Conservation (phyloP, 768 basidiomycete genomes). For the Favolaschia claudopus region DNA sequence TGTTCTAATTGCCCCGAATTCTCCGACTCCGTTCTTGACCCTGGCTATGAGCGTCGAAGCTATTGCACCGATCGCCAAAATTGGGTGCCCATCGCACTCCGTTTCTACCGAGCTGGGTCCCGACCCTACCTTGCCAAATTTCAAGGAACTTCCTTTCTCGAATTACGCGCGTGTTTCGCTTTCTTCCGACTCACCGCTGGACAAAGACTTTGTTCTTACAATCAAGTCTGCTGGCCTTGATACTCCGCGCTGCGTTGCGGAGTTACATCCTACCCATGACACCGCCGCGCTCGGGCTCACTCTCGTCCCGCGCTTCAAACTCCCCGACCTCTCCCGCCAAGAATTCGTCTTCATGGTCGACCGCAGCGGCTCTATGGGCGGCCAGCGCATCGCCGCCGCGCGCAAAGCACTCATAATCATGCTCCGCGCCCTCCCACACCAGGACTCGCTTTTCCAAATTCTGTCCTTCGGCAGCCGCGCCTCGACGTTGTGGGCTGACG, state of each 20-base stretch:
- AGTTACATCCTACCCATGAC: conserved; percentile 28
- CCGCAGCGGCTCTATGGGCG: conserved; percentile 49
- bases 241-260: conserved; percentile 50
- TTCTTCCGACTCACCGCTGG: conserved; percentile 28
- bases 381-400: conserved; percentile 41
- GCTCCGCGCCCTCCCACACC: conserved; percentile 44
- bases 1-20: background rate
- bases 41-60: conserved; percentile 18
- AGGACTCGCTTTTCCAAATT: conserved; percentile 50
- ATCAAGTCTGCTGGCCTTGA: conserved; percentile 49
- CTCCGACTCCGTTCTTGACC: conserved; percentile 6
- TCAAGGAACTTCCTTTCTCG: conserved; percentile 19
- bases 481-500: conserved; percentile 37
- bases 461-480: conserved; percentile 43
- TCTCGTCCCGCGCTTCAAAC: conserved; percentile 49
- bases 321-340: conserved; percentile 42
- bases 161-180: conserved; percentile 17
- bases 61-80: conserved; percentile 18
- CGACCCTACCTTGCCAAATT: conserved; percentile 18
- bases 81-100: conserved; percentile 21
- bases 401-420: conserved; percentile 46
- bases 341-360: conserved; percentile 60
- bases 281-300: conserved; percentile 48
- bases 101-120: conserved; percentile 27
- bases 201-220: conserved; percentile 49